Evolutionary conservation across 148 eudicot species (phyloP).

Genomic region (Cornus florida): DNA sequence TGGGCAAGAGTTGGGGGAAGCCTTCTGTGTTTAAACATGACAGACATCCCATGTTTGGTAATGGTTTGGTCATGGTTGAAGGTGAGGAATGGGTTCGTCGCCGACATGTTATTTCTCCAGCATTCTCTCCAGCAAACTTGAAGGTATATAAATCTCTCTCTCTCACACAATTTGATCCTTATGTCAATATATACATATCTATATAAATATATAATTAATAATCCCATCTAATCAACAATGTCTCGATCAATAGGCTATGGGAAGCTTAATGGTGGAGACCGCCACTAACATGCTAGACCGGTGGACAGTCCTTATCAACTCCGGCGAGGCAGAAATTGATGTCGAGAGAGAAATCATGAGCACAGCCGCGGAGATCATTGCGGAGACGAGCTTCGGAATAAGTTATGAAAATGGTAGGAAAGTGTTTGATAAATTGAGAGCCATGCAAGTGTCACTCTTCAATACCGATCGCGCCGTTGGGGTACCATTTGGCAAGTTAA

Average conservation of each 20-base stretch:
- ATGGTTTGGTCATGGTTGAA: slow-evolving; percentile 80
- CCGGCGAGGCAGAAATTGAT: slow-evolving; percentile 55
- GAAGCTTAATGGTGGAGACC: slow-evolving; percentile 73
- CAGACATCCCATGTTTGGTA: slow-evolving; percentile 85
- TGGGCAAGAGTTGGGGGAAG: slow-evolving; percentile 91
- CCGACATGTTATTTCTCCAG: slow-evolving; percentile 81
- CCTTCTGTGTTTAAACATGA: slow-evolving; percentile 74
- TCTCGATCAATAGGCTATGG: slow-evolving; percentile 61
- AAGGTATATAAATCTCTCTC: slow-evolving; percentile 46
- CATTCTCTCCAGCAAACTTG: slow-evolving; percentile 72
- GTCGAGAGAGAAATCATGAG: slow-evolving; percentile 66
- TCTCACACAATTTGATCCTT: not conserved
- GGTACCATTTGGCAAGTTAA: slow-evolving; percentile 66
- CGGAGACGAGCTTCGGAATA: slow-evolving; percentile 78
- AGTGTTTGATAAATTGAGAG: slow-evolving; percentile 57
- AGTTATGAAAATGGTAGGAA: slow-evolving; percentile 43
- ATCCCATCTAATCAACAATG: not conserved
- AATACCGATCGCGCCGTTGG: slow-evolving; percentile 74
- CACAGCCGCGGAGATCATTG: slow-evolving; percentile 82
- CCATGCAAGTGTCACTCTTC: slow-evolving; percentile 66
- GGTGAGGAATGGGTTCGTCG: slow-evolving; percentile 83
- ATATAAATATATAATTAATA: not conserved
- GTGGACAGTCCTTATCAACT: slow-evolving; percentile 45
- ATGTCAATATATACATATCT: not conserved
- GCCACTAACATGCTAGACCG: slow-evolving; percentile 57